phyloP scores from a whole-genome alignment of 2,329 filamentous ascomycete genomes.

The Cadophora sp. region DNA sequence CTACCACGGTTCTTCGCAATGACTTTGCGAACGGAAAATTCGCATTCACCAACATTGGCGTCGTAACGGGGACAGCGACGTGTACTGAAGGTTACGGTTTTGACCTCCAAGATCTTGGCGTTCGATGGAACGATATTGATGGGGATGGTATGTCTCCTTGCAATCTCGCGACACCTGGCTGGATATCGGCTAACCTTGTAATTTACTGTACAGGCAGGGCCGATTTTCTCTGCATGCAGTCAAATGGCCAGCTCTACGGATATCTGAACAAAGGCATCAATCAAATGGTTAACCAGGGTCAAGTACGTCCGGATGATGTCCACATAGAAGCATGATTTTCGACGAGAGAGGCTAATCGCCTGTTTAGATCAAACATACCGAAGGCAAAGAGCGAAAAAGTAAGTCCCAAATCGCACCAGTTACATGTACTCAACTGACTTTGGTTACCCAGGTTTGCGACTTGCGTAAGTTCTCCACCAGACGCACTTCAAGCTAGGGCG shows the following conservation, averaged over 20 bases:
- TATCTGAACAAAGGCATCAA: slow-evolving; percentile 15
- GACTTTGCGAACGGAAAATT: slow-evolving; percentile 23
- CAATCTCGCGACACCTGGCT: background rate
- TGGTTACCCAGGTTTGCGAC: background rate
- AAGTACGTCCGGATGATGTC: background rate
- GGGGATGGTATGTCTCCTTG: slow-evolving; percentile 17
- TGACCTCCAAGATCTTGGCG: slow-evolving; percentile 18
- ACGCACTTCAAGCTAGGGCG: background rate
- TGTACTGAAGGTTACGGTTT: slow-evolving; percentile 22
- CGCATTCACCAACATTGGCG: slow-evolving; percentile 17
- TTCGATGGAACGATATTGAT: slow-evolving; percentile 20
- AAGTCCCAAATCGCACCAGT: background rate
- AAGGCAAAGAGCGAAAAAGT: slow-evolving; percentile 20
- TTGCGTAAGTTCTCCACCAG: background rate
- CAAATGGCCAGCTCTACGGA: slow-evolving; percentile 8
- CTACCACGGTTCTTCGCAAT: slow-evolving; percentile 19
- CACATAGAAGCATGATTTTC: background rate
- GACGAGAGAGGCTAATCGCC: background rate
- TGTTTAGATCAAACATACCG: slow-evolving; percentile 15
- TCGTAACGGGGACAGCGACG: slow-evolving; percentile 8
- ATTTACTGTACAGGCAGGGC: slow-evolving; percentile 12
- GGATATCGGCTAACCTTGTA: background rate
- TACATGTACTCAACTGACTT: background rate
- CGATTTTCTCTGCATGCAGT: slow-evolving; percentile 21
- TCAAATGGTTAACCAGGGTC: slow-evolving; percentile 9